These are phyloP conservation scores for Striga asiatica DNA, from an alignment of 257 asterid species.

Conservation along the genomic window DNA sequence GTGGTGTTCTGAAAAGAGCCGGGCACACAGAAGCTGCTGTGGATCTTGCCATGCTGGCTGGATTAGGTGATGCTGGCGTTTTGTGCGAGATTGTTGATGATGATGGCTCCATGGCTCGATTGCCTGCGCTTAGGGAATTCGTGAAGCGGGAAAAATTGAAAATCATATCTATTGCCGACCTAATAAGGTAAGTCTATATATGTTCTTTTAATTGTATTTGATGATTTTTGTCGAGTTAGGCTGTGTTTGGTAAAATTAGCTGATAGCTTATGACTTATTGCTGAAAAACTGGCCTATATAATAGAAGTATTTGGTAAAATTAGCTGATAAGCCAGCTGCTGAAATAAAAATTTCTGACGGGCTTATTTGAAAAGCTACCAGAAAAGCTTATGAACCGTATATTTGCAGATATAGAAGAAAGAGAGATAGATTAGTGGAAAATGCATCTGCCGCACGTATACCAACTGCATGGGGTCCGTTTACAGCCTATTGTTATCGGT, in stretches of 20 bases:
- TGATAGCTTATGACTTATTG: no score
- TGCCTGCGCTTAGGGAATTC: constrained; percentile 69
- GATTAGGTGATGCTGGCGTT: constrained; percentile 78
- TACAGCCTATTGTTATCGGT: constrained; percentile 71
- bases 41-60: constrained; percentile 82
- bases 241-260: no score
- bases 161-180: constrained; percentile 78
- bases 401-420: constrained; percentile 80
- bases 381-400: not conserved
- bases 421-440: constrained; percentile 78
- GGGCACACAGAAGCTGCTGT: constrained; percentile 99
- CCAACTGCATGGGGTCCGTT: constrained; percentile 98
- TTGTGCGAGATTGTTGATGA: constrained; percentile 92
- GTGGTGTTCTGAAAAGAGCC: constrained; percentile 96
- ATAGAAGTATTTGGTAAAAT: no score
- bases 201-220: not conserved
- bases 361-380: no score
- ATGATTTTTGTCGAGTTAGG: not conserved
- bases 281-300: no score
- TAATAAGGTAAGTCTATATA: constrained; percentile 48
- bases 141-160: constrained; percentile 60
- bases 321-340: no score
- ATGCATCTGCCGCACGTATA: constrained; percentile 79
- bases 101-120: constrained; percentile 98
- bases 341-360: no score